Base-by-base conservation (phyloP, 768 basidiomycete genomes). In the Tricholoma flavovirens region DNA sequence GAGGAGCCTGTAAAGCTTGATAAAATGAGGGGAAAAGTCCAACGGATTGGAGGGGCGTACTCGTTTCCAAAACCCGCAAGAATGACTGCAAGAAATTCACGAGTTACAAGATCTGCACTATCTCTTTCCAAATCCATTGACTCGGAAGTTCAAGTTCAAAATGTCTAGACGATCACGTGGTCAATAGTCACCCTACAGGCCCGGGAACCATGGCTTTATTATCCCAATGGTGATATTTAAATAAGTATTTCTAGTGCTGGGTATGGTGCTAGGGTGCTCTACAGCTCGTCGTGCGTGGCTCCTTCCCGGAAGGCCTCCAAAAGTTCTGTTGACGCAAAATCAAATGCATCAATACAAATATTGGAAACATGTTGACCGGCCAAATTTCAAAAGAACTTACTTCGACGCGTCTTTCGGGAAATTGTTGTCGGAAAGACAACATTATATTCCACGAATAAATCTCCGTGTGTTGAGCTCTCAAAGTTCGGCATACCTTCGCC, bases 41-140 rank as follows among this genome's bases (percentile, higher is more conserved):
- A 52, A 29, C 17, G 11, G 12, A 49, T 33, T 49, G 22, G 22
- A 30, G 8, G 24, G 43, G 58, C 10, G n/a, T 71, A 90, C 94
- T 88, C 87, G 64, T 89, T 86, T n/a, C 95, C 95, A 73, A 93
- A 93, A 32, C 95, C 95, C 26, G 92, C 89, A 11, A 97, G 78
- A 24, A 97, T 75, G 17, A 98, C 84, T 0, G 90, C 95, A 51
- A 90, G 82, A 67, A 97, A 97, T 69, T 97, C 95, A 29, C 79
- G 81, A 32, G 79, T 77, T 21, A 81, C 75, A 24, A 76, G 73
- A 48, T 79, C 81, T 40, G 52, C 12, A 8, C 26, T 30, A 9
- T 17, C 40, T 43, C 38, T 17, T 53, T 32, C 52, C 4, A 53
- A 24, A n/a, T 53, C 52, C 52, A 53, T 53, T 53, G 15, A n/a